phyloP scores from a whole-genome alignment of 2,329 filamentous ascomycete species.

The Fusarium sp. region DNA sequence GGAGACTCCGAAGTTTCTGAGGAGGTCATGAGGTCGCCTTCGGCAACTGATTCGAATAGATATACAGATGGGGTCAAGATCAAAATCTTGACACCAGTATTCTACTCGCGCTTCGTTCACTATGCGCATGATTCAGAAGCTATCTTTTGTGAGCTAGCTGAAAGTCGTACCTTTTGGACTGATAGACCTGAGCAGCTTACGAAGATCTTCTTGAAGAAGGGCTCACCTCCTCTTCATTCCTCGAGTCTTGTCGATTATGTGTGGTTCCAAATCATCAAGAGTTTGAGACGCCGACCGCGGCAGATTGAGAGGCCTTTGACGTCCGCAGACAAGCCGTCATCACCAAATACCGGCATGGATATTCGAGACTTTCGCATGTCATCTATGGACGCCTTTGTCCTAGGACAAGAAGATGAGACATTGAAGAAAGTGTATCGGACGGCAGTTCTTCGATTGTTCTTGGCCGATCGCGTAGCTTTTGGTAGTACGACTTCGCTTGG shows the following conservation, averaged over 20 bases:
- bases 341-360: constrained; percentile 47
- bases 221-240: constrained; percentile 50
- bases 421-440: constrained; percentile 51
- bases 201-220: constrained; percentile 56
- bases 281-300: constrained; percentile 55
- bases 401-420: constrained; percentile 47
- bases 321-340: constrained; percentile 47
- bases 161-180: constrained; percentile 68
- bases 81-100: constrained; percentile 70
- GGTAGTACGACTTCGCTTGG: constrained; percentile 49
- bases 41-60: constrained; percentile 31
- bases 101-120: constrained; percentile 73
- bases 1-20: constrained; percentile 55
- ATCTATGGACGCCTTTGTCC: constrained; percentile 62
- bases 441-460: constrained; percentile 55
- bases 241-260: constrained; percentile 53
- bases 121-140: constrained; percentile 72
- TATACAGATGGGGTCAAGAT: constrained; percentile 60
- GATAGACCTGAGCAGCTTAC: constrained; percentile 65
- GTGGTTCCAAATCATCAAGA: constrained; percentile 58
- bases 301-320: constrained; percentile 56
- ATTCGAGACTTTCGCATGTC: constrained; percentile 62
- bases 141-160: constrained; percentile 68
- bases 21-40: constrained; percentile 54
- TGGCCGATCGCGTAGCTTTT: constrained; percentile 56